These are phyloP conservation scores for Puccinia polysora DNA, from an alignment of 1,284 basidiomycete genomes.

Conservation along the genomic window DNA sequence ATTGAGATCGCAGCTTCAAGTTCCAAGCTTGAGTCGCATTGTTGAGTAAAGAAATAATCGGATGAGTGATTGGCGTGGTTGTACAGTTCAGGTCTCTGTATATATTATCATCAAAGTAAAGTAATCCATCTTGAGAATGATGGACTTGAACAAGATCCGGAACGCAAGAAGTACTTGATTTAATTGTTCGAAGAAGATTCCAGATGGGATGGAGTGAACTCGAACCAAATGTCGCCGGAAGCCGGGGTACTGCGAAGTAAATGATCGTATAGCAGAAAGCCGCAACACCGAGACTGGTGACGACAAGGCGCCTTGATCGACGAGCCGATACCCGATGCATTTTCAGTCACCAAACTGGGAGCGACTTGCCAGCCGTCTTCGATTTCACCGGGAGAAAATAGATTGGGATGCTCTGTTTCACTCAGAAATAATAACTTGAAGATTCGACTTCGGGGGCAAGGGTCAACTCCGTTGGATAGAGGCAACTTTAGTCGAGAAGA, in stretches of 20 bases:
- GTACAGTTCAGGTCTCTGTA: background rate
- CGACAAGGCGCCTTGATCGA: background rate
- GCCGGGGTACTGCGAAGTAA: background rate
- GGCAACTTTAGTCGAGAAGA: too few relatives aligned
- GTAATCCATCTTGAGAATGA: background rate
- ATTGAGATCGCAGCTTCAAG: constrained; percentile 32
- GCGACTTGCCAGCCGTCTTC: too few relatives aligned
- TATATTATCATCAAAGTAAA: constrained; percentile 21
- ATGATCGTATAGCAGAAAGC: background rate
- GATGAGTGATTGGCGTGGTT: constrained; percentile 18
- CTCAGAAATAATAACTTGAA: too few relatives aligned
- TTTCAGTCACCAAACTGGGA: background rate
- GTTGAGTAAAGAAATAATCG: constrained; percentile 25
- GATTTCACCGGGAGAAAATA: too few relatives aligned
- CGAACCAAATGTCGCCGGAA: background rate
- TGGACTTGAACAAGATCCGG: background rate
- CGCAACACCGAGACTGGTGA: background rate
- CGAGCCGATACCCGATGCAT: constrained; percentile 1
- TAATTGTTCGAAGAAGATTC: background rate
- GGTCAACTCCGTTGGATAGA: too few relatives aligned
- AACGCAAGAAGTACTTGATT: background rate
- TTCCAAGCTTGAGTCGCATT: constrained; percentile 29
- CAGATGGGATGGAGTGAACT: background rate
- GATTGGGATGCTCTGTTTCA: too few relatives aligned
- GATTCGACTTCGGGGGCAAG: too few relatives aligned